Conservation (phyloP, 1,284 basidiomycete species). For the Cutaneotrichosporon cavernicola region DNA sequence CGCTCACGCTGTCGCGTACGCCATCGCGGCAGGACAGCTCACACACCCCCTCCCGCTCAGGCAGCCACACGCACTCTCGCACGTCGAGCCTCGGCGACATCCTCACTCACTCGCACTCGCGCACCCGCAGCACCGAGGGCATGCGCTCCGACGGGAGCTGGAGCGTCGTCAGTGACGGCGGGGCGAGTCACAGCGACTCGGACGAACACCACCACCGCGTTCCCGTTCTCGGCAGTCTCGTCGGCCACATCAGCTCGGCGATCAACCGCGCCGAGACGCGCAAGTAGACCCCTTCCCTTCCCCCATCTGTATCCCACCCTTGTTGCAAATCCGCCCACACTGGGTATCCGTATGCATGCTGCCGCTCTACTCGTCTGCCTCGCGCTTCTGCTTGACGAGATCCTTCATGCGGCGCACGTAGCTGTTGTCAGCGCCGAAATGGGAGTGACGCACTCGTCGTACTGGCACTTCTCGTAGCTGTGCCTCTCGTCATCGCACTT, state of each 20-base stretch:
- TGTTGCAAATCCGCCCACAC: not conserved
- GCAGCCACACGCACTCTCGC: not conserved
- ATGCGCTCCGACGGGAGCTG: slow-evolving; percentile 24
- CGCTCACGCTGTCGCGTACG: not conserved
- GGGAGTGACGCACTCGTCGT: slow-evolving; percentile 70
- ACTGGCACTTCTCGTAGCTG: slow-evolving; percentile 68
- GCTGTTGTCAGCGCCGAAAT: slow-evolving; percentile 53
- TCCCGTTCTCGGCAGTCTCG: slow-evolving; percentile 5
- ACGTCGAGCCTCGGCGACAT: not conserved
- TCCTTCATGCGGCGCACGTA: slow-evolving; percentile 80
- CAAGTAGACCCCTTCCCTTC: not conserved
- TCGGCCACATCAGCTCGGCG: slow-evolving; percentile 10
- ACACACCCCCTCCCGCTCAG: not conserved
- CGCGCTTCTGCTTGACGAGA: slow-evolving; percentile 67
- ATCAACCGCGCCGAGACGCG: not conserved
- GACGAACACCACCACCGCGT: slow-evolving; percentile 5
- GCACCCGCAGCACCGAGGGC: slow-evolving; percentile 9
- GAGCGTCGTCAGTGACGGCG: slow-evolving; percentile 23
- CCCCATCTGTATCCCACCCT: not conserved
- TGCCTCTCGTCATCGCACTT: slow-evolving; percentile 71
- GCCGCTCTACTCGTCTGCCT: slow-evolving; percentile 45
- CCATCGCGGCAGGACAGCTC: not conserved
- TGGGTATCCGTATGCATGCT: slow-evolving; percentile 28
- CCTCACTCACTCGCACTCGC: slow-evolving; percentile 3
- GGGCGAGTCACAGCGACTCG: not conserved